These are phyloP conservation scores for Ensete ventricosum DNA, from an alignment of 176 grass and related monocot species.

Conservation along the genomic window DNA sequence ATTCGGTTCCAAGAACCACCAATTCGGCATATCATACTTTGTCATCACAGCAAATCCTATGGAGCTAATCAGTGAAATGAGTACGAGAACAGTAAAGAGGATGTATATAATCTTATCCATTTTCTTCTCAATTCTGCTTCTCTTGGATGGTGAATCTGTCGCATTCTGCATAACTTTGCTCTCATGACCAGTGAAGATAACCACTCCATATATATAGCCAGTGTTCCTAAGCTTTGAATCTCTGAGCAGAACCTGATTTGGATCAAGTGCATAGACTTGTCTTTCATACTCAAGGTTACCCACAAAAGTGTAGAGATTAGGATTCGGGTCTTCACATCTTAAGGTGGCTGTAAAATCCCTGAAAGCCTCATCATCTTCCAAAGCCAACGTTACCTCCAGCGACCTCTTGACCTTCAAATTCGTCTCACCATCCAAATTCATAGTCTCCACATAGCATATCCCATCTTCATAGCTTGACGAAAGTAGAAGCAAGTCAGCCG, in stretches of 20 bases:
- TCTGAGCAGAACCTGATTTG: conserved; percentile 77
- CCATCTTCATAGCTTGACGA: conserved; percentile 96
- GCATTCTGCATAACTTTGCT: conserved; percentile 99
- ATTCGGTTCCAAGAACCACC: conserved; percentile 80
- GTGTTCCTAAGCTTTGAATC: conserved; percentile 99
- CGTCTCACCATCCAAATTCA: conserved; percentile 94
- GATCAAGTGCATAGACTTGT: conserved; percentile 75
- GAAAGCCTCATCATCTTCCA: conserved; percentile 76
- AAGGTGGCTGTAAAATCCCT: conserved; percentile 66
- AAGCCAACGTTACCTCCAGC: conserved; percentile 57
- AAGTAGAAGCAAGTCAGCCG: conserved; percentile 70
- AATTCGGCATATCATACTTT: conserved; percentile 55
- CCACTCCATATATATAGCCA: conserved; percentile 73
- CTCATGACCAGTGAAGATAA: conserved; percentile 89
- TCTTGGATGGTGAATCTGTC: conserved; percentile 82
- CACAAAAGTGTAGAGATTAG: conserved; percentile 72
- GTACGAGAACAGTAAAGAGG: conserved; percentile 72
- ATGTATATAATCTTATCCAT: conserved; percentile 98
- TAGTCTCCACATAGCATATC: conserved; percentile 98
- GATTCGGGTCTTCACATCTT: conserved; percentile 89
- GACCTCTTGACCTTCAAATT: conserved; percentile 98
- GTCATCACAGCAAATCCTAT: conserved; percentile 83
- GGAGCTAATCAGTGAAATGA: conserved; percentile 87
- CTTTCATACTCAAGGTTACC: conserved; percentile 94
- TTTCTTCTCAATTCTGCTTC: conserved; percentile 86